Evolutionary conservation across 129 eudicot species (phyloP), one percentile per base, ranked within the genome.

Genomic region (Oenanthe sinensis): DNA sequence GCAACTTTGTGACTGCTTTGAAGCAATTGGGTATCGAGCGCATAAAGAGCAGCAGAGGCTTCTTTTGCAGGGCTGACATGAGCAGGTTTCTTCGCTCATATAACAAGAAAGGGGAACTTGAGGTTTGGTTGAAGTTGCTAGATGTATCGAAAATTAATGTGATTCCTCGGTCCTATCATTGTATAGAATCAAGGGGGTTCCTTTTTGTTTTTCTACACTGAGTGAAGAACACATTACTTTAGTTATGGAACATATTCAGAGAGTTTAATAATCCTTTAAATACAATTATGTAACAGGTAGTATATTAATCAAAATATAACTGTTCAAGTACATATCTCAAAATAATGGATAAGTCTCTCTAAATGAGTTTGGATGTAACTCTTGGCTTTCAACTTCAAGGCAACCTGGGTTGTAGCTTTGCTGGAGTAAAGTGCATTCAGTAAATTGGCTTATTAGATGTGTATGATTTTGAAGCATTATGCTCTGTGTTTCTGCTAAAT

Each of bases 171-270:
- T 91, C 98, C 26, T 89, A 90, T 76, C 98, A 91, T 50, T 93
- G 98, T 77, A 85, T 93, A 75, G 98, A 93, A 85, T 96, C 98
- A 7, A 97, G 98, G 68, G 91, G 97, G 98, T 93, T 93, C 81
- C 81, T 81, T 88, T 85, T 62, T 93, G 96, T 85, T 91, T 89
- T 76, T 42, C 90, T 39, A 83, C 85, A 79, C 75, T 93, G 82
- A 83, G 79, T 24, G 97, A 89, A 78, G 83, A 82, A 67, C 93
- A 93, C 77, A 82, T 91, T 69, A n/a, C 96, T 8, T 46, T 86
- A 13, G 90, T 91, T 44, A 87, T 93, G 86, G 88, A 83, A 69
- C 84, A 96, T 15, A 82, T 93, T 58, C 69, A 77, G 54, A 80
- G 72, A 81, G 91, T 89, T 48, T 79, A 71, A 49, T 87, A 87